A percentile compares a stretch with the other conserved stretches of the same genome.
phyloP scores from a whole-genome alignment of 2,329 filamentous ascomycete genomes.

The Trichoderma sp. region DNA sequence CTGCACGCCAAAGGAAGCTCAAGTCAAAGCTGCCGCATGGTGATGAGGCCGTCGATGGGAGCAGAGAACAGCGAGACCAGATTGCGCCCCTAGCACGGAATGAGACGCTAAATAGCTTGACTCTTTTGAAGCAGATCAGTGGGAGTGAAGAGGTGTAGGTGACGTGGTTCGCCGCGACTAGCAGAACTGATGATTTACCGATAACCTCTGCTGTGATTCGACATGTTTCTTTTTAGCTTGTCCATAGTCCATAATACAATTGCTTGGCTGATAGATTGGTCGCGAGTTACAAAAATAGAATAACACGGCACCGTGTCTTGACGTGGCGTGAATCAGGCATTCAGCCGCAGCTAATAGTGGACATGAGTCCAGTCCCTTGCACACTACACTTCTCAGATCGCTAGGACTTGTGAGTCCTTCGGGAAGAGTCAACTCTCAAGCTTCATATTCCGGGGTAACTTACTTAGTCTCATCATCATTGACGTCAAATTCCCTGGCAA shows the following conservation, averaged over 20 bases:
- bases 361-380: background rate
- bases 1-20: background rate
- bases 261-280: background rate
- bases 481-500: background rate
- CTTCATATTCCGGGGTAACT: background rate
- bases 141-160: background rate
- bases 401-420: background rate
- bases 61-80: background rate
- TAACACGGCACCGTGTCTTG: background rate
- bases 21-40: background rate
- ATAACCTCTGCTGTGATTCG: background rate
- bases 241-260: background rate
- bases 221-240: background rate
- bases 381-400: no score
- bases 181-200: background rate
- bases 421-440: background rate
- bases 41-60: background rate
- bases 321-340: background rate
- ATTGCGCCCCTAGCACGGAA: background rate
- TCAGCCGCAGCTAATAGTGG: background rate
- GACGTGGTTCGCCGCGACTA: background rate
- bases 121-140: background rate
- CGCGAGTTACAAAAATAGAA: background rate
- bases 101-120: background rate
- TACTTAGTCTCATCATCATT: background rate